phyloP scores from a whole-genome alignment of 2,329 filamentous ascomycete genomes.

The Botrytis fabae region DNA sequence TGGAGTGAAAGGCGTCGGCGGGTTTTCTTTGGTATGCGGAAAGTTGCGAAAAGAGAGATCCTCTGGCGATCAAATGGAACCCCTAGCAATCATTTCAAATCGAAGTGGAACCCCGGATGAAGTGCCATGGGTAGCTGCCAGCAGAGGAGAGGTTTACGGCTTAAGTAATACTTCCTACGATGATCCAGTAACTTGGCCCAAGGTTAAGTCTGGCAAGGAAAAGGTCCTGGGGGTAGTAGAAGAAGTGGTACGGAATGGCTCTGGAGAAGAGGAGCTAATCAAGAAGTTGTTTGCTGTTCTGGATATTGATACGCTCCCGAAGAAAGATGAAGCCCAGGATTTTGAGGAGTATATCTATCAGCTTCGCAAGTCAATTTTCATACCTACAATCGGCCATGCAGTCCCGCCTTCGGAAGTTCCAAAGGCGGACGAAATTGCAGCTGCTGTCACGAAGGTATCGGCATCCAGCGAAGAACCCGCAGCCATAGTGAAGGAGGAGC shows the following conservation, averaged over 20 bases:
- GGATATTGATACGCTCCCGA: constrained; percentile 56
- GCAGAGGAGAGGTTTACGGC: constrained; percentile 55
- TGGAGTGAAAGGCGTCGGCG: constrained; percentile 61
- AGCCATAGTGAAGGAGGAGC: constrained; percentile 37
- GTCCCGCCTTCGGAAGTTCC: constrained; percentile 45
- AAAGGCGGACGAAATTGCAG: constrained; percentile 39
- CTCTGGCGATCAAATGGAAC: constrained; percentile 43
- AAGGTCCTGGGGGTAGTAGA: constrained; percentile 44
- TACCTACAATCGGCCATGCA: constrained; percentile 55
- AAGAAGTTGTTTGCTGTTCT: constrained; percentile 55
- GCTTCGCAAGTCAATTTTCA: constrained; percentile 61
- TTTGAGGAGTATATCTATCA: constrained; percentile 55
- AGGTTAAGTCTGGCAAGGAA: constrained; percentile 53
- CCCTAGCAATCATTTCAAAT: constrained; percentile 63
- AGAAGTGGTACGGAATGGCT: constrained; percentile 43
- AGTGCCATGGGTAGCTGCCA: constrained; percentile 59
- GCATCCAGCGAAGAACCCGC: constrained; percentile 39
- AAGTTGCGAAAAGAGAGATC: constrained; percentile 49
- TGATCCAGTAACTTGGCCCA: constrained; percentile 58
- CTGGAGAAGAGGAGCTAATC: constrained; percentile 52
- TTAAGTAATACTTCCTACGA: constrained; percentile 63
- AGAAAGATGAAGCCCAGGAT: constrained; percentile 40
- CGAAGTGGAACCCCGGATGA: constrained; percentile 53
- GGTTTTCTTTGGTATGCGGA: constrained; percentile 66
- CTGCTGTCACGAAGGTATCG: constrained; percentile 30